Conservation (phyloP, 352 stramenopile species). For the Globisporangium canariense region DNA sequence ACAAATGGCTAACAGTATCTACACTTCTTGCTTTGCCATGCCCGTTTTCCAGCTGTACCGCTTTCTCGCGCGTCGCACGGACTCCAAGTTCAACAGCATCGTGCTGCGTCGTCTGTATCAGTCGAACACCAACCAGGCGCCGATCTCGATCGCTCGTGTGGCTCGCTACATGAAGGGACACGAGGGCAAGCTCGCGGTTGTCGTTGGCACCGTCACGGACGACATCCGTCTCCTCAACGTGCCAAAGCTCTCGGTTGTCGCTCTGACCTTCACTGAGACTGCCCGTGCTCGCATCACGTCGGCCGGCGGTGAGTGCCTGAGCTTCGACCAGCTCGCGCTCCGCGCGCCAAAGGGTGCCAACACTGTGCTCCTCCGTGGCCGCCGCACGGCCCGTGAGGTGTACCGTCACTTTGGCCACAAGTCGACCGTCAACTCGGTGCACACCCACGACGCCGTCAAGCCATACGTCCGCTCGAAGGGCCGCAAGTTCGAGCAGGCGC, state of each 20-base stretch:
- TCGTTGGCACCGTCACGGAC: constrained; percentile 98
- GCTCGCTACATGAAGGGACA: constrained; percentile 98
- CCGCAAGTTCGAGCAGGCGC: constrained; percentile 99
- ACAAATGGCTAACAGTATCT: neutral
- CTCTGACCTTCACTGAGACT: constrained; percentile 97
- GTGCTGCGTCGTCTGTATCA: constrained; percentile 99
- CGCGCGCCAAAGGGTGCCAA: constrained; percentile 96
- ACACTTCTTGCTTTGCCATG: neutral
- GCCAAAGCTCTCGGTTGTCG: constrained; percentile 95
- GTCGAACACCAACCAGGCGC: constrained; percentile 98
- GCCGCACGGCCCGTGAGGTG: constrained; percentile 96
- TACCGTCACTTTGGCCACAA: constrained; percentile 98
- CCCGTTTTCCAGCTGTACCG: constrained; percentile 74
- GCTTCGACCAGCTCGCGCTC: constrained; percentile 99
- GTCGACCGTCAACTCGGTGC: constrained; percentile 95
- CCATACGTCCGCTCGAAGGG: constrained; percentile 98
- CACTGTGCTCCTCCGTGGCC: constrained; percentile 98
- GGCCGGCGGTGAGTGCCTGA: constrained; percentile 98
- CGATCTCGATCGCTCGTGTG: constrained; percentile 95
- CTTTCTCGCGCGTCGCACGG: constrained; percentile 97
- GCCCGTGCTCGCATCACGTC: constrained; percentile 97
- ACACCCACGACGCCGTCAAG: constrained; percentile 99
- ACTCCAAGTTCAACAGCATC: constrained; percentile 98
- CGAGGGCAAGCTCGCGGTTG: constrained; percentile 97
- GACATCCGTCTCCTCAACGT: constrained; percentile 97